A percentile compares a stretch with the other conserved stretches of the same genome.
Conservation (phyloP, 2,329 filamentous ascomycete genomes). For the Hymenoscyphus scutula region DNA sequence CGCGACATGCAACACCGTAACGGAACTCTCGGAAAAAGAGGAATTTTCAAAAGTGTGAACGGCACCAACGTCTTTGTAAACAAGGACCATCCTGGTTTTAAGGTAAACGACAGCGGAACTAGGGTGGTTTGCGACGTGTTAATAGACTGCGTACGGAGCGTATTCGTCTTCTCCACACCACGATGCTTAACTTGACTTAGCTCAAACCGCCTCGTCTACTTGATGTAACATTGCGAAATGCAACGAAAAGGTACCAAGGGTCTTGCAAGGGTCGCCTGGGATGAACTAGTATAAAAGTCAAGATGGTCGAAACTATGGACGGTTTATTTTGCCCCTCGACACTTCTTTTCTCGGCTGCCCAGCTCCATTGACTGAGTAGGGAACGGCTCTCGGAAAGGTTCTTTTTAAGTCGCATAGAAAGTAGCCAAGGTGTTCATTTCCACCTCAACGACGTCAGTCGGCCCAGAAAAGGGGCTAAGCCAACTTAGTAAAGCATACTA, state of each 20-base stretch:
- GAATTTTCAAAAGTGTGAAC: background rate
- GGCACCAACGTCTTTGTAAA: background rate
- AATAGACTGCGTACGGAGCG: background rate
- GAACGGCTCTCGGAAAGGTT: background rate
- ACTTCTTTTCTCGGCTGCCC: background rate
- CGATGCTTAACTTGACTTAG: slow-evolving; percentile 1
- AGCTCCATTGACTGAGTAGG: background rate
- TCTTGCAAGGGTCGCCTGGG: background rate
- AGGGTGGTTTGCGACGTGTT: background rate
- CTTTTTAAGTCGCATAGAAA: too few relatives aligned
- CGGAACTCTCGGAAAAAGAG: background rate
- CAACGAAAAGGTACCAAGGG: background rate
- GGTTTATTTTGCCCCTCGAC: background rate
- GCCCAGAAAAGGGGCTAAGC: background rate
- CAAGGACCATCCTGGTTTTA: background rate
- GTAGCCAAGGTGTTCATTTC: background rate
- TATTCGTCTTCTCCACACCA: slow-evolving; percentile 1
- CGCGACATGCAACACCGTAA: background rate
- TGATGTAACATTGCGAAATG: slow-evolving; percentile 2
- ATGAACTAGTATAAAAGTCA: background rate
- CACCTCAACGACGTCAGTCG: background rate
- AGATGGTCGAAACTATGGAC: slow-evolving; percentile 5
- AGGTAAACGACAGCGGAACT: background rate
- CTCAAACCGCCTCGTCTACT: background rate
- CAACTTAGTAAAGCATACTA: background rate